Base-by-base conservation (phyloP, 2,329 filamentous ascomycete species). In the Aspergillus puulaauensis region DNA sequence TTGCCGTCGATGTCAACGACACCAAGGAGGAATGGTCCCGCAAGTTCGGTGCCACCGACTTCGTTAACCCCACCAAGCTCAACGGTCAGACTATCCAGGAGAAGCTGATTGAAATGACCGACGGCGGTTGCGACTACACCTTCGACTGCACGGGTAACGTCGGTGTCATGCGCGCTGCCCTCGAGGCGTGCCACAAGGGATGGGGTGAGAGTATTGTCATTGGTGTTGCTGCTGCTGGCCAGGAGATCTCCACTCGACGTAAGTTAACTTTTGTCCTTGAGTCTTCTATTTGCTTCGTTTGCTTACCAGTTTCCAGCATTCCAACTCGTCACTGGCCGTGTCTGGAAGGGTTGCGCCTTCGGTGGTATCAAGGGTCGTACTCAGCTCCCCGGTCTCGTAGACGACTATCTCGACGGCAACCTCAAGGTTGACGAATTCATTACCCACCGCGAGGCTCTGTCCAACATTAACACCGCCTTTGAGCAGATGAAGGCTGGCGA, bases 401-500 rank as follows among this genome's bases (percentile, higher is more conserved):
- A 86, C 66, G 93, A 98, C 78, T 99, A 99, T 80, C 83, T 96
- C 76, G 84, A 84, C 53, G 93, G 93, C 68, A 85, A 89, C 73
- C 88, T 99, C 73, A 98, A 97, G 87, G 95, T 98, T 46, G 93
- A 98, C 74, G 95, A 99, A 81, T 98, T 98, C 82, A 98, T 99
- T 80, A 99, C 95, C 33, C 95, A 99, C 81, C 87, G 93, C 68
- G 91, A 96, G 80, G 84, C 83, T 4, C 82, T 99, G 45, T 79
- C 80, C 60, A 86, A 90, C 70, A 96, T 99, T 78, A 98, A 98
- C 83, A 81, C 83, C 52, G 93, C 92, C 19, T 99, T 96, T 71
- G 86, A 91, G 64, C 86, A 89, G 68, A 99, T 99, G 95, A 96
- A 97, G 83, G 84, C 87, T 60, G 95, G 95, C 58, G 93, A 98